Percentiles rank a stretch among this genome's conserved stretches.
Evolutionary conservation across 371 early-diverging fungal species (phyloP).

Genomic region (Mucor sp.): DNA sequence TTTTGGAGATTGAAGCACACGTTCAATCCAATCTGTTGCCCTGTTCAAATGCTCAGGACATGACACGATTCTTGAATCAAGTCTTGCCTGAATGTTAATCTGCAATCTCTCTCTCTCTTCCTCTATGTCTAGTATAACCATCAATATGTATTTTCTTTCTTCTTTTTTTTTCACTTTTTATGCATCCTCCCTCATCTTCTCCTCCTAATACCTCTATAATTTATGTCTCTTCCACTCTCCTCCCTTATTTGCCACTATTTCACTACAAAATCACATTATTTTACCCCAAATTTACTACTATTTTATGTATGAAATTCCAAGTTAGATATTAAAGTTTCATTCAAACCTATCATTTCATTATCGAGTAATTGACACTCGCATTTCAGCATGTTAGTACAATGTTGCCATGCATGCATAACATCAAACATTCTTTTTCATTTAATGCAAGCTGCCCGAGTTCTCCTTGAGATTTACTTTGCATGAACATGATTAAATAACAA

Average conservation of each 20-base stretch:
- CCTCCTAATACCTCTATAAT: neutral
- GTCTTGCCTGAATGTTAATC: constrained; percentile 31
- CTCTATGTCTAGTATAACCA: neutral
- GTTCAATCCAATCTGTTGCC: constrained; percentile 40
- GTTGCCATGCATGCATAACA: too few relatives aligned
- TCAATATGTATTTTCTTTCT: neutral
- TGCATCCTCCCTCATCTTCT: neutral
- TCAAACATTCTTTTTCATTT: too few relatives aligned
- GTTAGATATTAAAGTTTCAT: constrained; percentile 3
- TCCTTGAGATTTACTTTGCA: too few relatives aligned
- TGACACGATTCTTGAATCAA: constrained; percentile 43
- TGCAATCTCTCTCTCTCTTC: neutral
- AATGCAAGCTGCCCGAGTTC: too few relatives aligned
- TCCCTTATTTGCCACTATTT: neutral
- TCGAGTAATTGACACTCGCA: neutral
- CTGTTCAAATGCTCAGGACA: constrained; percentile 34
- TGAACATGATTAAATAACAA: too few relatives aligned
- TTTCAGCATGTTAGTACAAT: neutral
- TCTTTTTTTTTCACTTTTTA: neutral
- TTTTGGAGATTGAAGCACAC: constrained; percentile 47
- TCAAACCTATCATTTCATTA: neutral
- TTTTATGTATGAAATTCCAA: neutral
- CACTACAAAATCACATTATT: neutral
- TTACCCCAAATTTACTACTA: neutral
- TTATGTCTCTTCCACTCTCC: neutral